Evolutionary conservation across 345 rosid genomes (phyloP), one percentile per base, ranked within the genome.

Genomic region (Dipteronia dyeriana): DNA sequence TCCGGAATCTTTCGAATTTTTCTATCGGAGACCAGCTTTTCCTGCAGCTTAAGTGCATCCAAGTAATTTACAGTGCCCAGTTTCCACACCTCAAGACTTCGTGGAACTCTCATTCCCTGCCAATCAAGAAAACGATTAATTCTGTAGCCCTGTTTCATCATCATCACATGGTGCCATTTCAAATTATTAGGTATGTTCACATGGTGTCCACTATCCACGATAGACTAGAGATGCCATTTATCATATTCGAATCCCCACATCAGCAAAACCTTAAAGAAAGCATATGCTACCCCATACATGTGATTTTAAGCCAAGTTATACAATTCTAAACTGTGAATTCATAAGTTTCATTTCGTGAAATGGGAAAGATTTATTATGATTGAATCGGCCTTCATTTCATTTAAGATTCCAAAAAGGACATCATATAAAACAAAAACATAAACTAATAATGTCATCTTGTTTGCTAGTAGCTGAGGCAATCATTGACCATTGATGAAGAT

Each of bases 41-140:
- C 97, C 80, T 94, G 98, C 70, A 96, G 86, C 85, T 86, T 91
- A 68, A 96, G 97, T 17, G 94, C 90, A 59, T 89, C 89, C 82
- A 87, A 71, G 85, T 94, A 96, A 81, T 82, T 89, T 67, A 96
- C 84, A 51, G 86, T 79, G 67, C 97, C 97, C 84, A 92, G 67
- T 82, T 80, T 96, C 95, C 89, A 92, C 13, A 94, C 92, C 80
- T 92, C 88, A 62, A 94, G 86, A 71, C 56, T 83, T 78, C 91
- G 84, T 0, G 81, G 53, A 26, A 84, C 78, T 84, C 90, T 87
- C 98, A 96, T 94, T 63, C 78, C 86, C 94, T 84, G 73, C 59
- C 64, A 64, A 85, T 66, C 71, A 71, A 11, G 62, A 73, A 69
- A 59, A 64, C 11, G 26, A 56, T 51, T 60, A 41, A 60, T 67